Percentiles rank a stretch among this genome's conserved stretches.
These are phyloP conservation scores for Sclerotinia minor DNA, from an alignment of 2,329 filamentous ascomycete species.

Conservation along the genomic window DNA sequence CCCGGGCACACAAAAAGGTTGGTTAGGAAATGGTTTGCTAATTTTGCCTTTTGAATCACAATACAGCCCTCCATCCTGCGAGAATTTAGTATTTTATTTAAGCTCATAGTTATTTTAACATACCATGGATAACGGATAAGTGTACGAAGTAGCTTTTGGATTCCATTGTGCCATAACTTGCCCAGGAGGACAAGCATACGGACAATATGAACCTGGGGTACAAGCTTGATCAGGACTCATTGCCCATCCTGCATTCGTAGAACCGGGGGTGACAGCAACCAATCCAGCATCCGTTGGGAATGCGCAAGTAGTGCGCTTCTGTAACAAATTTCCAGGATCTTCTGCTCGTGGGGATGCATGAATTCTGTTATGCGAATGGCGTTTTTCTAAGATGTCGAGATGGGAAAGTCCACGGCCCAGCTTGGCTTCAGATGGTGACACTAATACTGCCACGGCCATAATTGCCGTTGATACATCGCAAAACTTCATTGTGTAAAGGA, in stretches of 20 bases:
- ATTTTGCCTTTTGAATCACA: constrained; percentile 67
- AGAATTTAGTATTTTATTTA: constrained; percentile 26
- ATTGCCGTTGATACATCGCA: constrained; percentile 52
- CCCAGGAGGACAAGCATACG: constrained; percentile 73
- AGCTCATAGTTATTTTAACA: constrained; percentile 38
- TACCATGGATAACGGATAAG: constrained; percentile 72
- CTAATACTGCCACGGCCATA: constrained; percentile 51
- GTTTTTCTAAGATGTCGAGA: constrained; percentile 35
- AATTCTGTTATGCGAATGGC: constrained; percentile 36
- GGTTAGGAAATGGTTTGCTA: constrained; percentile 66
- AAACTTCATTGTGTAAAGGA: constrained; percentile 52
- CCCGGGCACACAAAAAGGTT: constrained; percentile 70
- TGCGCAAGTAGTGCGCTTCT: constrained; percentile 51
- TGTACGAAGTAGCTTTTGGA: constrained; percentile 63
- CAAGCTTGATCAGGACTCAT: constrained; percentile 75
- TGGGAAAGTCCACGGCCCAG: constrained; percentile 34
- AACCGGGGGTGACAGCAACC: constrained; percentile 64
- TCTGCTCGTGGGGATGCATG: constrained; percentile 35
- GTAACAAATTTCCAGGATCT: constrained; percentile 29
- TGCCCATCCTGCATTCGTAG: constrained; percentile 72
- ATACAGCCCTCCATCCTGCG: constrained; percentile 70
- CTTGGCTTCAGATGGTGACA: constrained; percentile 39
- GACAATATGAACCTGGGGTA: constrained; percentile 67
- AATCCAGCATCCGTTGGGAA: constrained; percentile 68
- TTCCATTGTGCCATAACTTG: constrained; percentile 81